Conservation (phyloP, 495 filamentous ascomycete genomes). For the Trypethelium eluteriae region DNA sequence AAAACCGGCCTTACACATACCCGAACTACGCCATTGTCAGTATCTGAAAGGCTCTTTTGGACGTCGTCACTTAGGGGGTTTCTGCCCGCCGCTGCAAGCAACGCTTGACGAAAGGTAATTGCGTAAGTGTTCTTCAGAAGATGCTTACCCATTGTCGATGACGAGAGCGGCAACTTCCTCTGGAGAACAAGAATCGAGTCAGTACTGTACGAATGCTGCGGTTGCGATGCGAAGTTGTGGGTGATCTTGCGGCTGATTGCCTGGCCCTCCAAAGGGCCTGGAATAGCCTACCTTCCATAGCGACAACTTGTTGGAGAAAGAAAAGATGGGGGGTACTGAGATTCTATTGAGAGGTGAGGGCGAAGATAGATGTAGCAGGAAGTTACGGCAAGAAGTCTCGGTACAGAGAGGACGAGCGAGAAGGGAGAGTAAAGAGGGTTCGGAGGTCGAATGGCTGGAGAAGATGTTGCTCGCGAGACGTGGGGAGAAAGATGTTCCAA, state of each 20-base stretch:
- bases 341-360: constrained; percentile 17
- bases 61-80: neutral
- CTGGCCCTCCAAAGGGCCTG: constrained; percentile 23
- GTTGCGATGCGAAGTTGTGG: neutral
- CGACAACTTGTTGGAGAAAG: constrained; percentile 40
- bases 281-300: constrained; percentile 70
- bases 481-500: constrained; percentile 13
- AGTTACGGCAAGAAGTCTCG: constrained; percentile 14
- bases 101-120: neutral
- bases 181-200: constrained; percentile 49
- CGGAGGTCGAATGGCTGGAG: constrained; percentile 31
- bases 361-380: constrained; percentile 24
- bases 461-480: neutral
- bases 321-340: constrained; percentile 32
- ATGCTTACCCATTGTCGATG: constrained; percentile 99
- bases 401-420: constrained; percentile 21
- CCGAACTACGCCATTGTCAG: constrained; percentile 59
- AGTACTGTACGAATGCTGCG: constrained; percentile 38
- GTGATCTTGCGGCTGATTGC: constrained; percentile 22
- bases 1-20: constrained; percentile 99
- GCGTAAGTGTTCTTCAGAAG: neutral
- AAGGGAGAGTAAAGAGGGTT: constrained; percentile 23
- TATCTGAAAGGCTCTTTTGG: constrained; percentile 16
- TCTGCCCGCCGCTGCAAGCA: neutral
- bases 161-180: constrained; percentile 99